Evolutionary conservation across 1,284 basidiomycete genomes (phyloP), one percentile per base, ranked within the genome.

Genomic region (Sanghuangporus sanghuang): DNA sequence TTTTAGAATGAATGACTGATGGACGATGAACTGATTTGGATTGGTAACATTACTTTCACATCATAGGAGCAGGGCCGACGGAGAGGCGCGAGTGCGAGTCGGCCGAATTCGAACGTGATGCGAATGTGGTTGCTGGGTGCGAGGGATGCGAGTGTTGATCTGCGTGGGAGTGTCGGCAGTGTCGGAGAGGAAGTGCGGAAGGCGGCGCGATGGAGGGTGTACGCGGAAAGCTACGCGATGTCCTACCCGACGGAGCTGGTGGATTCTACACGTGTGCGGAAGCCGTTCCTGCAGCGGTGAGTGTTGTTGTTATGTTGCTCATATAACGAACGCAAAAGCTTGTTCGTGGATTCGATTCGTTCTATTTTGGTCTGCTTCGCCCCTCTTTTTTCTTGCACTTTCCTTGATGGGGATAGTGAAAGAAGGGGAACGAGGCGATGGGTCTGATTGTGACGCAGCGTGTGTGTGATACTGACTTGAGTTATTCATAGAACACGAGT

Each of bases 221-320:
- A 98, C 75, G 83, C 96, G 67, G 89, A 91, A 67, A 90, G 88
- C 64, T 99, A 90, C 75, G 88, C 90, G 63, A 81, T 93, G 75
- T 79, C 77, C 49, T 78, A 87, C 66, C 82, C 85, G 8, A 91
- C 89, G 6, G 90, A 92, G 70, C 90, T 89, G 86, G 61, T 83
- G 59, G 70, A 81, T 79, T 21, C 74, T 71, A 73, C 75, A 39
- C 53, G 57, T 16, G 73, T 81, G 65, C 72, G 80, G 75, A 73
- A 57, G 21, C 54, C 49, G 56, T 67, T 60, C 57, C 44, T 61
- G 23, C 40, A 39, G 16, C 53, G 57, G 62, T 66, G 48, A 57
- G 62, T 46, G 9, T 18, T 12, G 42, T 35, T 44, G 46, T 35
- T 50, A 57, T 54, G 12, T 46, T 46, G 2, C 16, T n/a, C 16